Percentiles rank a stretch among this genome's conserved stretches.
phyloP scores from a whole-genome alignment of 2,329 filamentous ascomycete species.

The Cladosporium sp. region DNA sequence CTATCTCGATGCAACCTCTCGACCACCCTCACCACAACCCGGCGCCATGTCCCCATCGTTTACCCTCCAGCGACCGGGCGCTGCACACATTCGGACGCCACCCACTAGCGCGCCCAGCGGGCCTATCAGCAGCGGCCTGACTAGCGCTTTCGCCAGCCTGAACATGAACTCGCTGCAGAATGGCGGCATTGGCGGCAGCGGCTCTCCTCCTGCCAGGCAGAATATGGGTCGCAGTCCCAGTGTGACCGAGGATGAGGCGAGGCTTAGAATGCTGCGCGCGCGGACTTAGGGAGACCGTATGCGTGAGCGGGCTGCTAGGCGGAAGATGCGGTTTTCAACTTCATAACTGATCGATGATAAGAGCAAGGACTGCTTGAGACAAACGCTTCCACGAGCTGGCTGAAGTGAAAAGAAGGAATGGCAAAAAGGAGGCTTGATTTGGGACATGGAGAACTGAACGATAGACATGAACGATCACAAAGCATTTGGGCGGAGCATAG shows the following conservation, averaged over 20 bases:
- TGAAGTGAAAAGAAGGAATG: background rate
- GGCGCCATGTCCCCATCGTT: background rate
- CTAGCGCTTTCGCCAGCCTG: slow-evolving; percentile 6
- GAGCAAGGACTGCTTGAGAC: background rate
- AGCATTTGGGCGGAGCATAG: slow-evolving; percentile 9
- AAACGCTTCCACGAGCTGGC: background rate
- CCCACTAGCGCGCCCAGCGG: slow-evolving; percentile 28
- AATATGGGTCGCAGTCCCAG: background rate
- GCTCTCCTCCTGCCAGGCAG: slow-evolving; percentile 1
- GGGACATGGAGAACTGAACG: background rate
- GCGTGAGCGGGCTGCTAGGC: background rate
- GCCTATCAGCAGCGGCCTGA: slow-evolving; percentile 1
- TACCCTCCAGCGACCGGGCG: slow-evolving; percentile 30
- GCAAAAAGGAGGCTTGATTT: background rate
- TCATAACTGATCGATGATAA: background rate
- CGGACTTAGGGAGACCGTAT: slow-evolving; percentile 24
- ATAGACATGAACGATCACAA: background rate
- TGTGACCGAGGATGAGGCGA: slow-evolving; percentile 19
- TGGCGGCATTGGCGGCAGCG: slow-evolving; percentile 4
- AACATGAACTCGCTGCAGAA: slow-evolving; percentile 9
- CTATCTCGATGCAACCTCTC: slow-evolving; percentile 48
- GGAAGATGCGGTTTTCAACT: background rate
- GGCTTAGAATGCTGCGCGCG: slow-evolving; percentile 29
- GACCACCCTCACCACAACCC: slow-evolving; percentile 35
- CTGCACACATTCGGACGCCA: slow-evolving; percentile 30